Evolutionary conservation across 169 alveolate species (phyloP).

Genomic region (Cryptosporidium ubiquitum): DNA sequence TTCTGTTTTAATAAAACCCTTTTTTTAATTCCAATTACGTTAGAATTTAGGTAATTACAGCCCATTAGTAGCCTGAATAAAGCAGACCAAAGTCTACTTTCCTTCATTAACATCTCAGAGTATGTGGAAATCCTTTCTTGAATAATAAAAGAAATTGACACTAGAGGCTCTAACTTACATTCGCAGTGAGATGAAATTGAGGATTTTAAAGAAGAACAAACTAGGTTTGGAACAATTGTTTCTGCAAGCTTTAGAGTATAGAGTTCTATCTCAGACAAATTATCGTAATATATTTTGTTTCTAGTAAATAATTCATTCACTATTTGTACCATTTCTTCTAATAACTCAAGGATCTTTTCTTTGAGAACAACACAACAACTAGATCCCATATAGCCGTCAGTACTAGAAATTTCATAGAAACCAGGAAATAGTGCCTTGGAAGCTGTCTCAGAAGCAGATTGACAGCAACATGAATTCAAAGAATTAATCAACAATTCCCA

Average conservation of each 20-base stretch:
- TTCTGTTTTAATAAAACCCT: background rate
- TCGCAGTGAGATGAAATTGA: slow-evolving; percentile 35
- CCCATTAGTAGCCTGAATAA: slow-evolving; percentile 1
- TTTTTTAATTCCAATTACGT: background rate
- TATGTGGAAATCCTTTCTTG: background rate
- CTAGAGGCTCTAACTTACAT: slow-evolving; percentile 31
- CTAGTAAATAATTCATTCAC: background rate
- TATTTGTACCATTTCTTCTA: slow-evolving; percentile 20
- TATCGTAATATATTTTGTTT: background rate
- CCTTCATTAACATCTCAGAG: slow-evolving; percentile 10
- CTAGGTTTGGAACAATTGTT: slow-evolving; percentile 15
- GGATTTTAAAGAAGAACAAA: slow-evolving; percentile 16
- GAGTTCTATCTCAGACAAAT: background rate
- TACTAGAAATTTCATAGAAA: background rate
- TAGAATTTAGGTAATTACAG: slow-evolving; percentile 18
- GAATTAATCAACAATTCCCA: slow-evolving; percentile 50
- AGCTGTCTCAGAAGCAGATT: background rate
- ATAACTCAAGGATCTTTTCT: slow-evolving; percentile 10
- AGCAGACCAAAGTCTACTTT: slow-evolving; percentile 43
- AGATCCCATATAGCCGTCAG: background rate
- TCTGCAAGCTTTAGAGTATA: background rate
- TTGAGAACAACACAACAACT: slow-evolving; percentile 33
- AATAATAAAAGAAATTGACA: slow-evolving; percentile 2
- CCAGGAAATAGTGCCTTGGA: background rate
- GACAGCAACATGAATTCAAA: slow-evolving; percentile 40